Conservation (phyloP, 176 grass and related monocot genomes). For the Leersia perrieri region DNA sequence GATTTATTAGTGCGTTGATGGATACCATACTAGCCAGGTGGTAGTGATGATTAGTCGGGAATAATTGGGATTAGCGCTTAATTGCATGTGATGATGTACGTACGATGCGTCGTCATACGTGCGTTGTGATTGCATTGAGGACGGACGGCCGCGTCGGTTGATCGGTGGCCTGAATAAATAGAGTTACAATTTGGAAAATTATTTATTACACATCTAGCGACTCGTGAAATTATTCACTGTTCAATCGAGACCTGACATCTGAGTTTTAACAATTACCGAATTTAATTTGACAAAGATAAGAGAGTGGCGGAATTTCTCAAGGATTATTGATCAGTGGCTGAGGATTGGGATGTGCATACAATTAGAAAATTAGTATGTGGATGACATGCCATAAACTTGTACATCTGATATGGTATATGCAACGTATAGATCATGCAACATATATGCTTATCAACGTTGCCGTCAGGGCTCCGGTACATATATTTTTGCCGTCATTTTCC, state of each 20-base stretch:
- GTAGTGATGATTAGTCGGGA: background rate
- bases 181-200: background rate
- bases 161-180: background rate
- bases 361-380: no score
- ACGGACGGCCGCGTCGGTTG: background rate
- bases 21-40: background rate
- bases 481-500: background rate
- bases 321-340: no score
- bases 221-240: background rate
- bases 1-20: background rate
- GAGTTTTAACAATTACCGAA: background rate
- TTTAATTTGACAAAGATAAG: no score
- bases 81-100: no score
- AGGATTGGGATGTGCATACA: no score
- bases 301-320: background rate
- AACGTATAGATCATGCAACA: background rate
- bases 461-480: background rate
- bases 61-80: background rate
- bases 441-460: background rate
- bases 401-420: no score
- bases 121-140: background rate
- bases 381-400: no score
- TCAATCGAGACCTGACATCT: background rate
- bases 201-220: no score
- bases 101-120: background rate